Evolutionary conservation across 78 protist species (phyloP).

Genomic region (Thecamonas trahens): DNA sequence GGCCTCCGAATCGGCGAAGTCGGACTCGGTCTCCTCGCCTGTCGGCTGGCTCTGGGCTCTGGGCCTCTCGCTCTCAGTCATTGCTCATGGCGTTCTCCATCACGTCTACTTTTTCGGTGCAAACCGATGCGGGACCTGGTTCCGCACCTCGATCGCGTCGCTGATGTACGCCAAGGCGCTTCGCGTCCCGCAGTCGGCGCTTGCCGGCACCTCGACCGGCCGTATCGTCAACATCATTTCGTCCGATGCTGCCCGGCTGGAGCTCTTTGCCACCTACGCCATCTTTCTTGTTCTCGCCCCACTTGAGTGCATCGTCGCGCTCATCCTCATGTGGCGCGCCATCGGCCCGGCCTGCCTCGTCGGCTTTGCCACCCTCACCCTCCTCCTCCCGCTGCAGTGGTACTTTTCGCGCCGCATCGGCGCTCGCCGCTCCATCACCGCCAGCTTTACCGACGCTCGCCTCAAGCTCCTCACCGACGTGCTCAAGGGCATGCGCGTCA

Average conservation of each 20-base stretch:
- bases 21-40: too few species aligned
- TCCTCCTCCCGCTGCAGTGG: background rate
- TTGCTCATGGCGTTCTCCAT: too few species aligned
- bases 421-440: background rate
- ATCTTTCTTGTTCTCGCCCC: background rate
- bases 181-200: background rate
- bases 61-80: too few species aligned
- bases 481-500: constrained; percentile 36
- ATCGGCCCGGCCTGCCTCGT: background rate
- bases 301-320: background rate
- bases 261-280: background rate
- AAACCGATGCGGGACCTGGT: too few species aligned
- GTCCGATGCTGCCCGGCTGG: background rate
- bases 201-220: background rate
- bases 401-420: background rate
- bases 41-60: too few species aligned
- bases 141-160: background rate
- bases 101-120: too few species aligned
- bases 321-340: background rate
- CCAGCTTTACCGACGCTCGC: background rate
- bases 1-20: too few species aligned
- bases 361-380: background rate
- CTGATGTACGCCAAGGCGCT: background rate
- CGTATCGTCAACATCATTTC: background rate
- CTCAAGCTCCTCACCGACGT: constrained; percentile 25